These are phyloP conservation scores for Sporothrix protearum DNA, from an alignment of 2,329 filamentous ascomycete species.

Conservation along the genomic window DNA sequence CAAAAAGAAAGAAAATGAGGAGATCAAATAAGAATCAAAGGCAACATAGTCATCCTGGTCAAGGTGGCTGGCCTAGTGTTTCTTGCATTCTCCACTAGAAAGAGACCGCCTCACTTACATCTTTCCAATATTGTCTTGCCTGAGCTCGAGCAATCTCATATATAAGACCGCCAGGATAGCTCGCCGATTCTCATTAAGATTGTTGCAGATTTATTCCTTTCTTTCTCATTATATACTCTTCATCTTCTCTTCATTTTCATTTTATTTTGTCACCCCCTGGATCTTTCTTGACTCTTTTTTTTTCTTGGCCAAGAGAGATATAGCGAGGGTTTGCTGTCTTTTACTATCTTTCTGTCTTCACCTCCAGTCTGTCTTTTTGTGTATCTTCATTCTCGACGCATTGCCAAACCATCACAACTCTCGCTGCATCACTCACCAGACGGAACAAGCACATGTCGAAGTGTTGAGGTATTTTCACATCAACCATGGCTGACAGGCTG, in stretches of 20 bases:
- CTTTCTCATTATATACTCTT: neutral
- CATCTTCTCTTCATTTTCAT: neutral
- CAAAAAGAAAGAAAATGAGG: neutral
- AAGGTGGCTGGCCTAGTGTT: conserved; percentile 31
- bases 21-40: neutral
- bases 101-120: neutral
- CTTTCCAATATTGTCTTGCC: conserved; percentile 10
- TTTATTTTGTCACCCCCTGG: neutral
- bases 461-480: conserved; percentile 18
- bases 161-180: conserved; percentile 27
- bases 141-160: conserved; percentile 22
- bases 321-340: neutral
- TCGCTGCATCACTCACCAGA: neutral
- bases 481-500: conserved; percentile 46
- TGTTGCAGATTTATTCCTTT: neutral
- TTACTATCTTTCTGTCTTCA: neutral
- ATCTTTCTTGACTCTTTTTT: neutral
- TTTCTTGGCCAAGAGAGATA: neutral
- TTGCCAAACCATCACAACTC: neutral
- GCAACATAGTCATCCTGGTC: neutral
- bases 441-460: conserved; percentile 13
- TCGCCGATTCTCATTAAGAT: conserved; percentile 11
- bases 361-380: neutral
- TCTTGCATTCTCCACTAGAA: conserved; percentile 21
- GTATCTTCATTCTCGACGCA: neutral